These are phyloP conservation scores for Breviolum minutum DNA, from an alignment of 73 alveolate species.

Conservation along the genomic window DNA sequence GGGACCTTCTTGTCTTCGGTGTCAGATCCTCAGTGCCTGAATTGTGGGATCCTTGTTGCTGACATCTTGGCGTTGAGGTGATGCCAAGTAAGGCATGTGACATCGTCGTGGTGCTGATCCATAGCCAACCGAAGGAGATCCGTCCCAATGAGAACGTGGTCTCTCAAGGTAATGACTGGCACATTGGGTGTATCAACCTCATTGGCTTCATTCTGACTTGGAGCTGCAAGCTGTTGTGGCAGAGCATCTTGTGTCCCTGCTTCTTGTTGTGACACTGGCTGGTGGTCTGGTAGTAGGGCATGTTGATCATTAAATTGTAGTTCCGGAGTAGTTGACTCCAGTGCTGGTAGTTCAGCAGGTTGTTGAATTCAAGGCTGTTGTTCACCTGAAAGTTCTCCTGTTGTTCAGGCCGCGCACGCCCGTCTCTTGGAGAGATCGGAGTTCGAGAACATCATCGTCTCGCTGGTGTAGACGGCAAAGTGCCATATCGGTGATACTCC, in stretches of 20 bases:
- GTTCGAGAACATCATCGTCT: not conserved
- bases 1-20: not conserved
- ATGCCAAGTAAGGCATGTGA: not conserved
- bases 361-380: too few species aligned
- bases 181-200: not conserved
- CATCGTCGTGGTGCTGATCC: not conserved
- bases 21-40: not conserved
- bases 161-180: not conserved
- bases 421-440: not conserved
- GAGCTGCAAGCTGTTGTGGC: not conserved
- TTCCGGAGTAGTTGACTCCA: not conserved
- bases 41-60: not conserved
- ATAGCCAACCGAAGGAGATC: not conserved
- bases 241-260: not conserved
- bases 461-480: not conserved
- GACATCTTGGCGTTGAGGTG: not conserved
- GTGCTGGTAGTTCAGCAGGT: not conserved
- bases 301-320: not conserved
- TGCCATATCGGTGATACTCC: constrained; percentile 5
- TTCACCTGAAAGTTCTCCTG: too few species aligned
- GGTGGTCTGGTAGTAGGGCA: not conserved
- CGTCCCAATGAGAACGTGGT: not conserved
- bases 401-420: not conserved
- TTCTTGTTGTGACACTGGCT: too few species aligned
- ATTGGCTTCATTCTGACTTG: not conserved